Base-by-base conservation (phyloP, 2,329 filamentous ascomycete genomes). In the Hymenoscyphus linearis region DNA sequence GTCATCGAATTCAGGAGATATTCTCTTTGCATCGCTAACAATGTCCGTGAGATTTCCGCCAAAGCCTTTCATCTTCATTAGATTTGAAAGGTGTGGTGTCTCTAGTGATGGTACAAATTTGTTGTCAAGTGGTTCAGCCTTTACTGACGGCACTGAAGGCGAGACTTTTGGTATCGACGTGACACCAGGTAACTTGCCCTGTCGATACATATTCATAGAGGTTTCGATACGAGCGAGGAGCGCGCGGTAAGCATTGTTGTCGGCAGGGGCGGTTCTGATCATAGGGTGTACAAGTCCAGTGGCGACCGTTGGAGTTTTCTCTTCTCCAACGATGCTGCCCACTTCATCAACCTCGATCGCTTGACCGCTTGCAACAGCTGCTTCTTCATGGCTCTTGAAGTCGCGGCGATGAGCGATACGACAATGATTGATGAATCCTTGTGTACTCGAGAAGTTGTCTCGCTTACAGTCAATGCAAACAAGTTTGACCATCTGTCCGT, bases 361-460 rank as follows among this genome's bases (percentile, higher is more conserved):
- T 67, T 93, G 87, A 58, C 95, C 95, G 68, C 91, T 96, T 62
- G 90, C 89, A 60, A 93, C 82, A 36, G 93, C 95, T 64, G 95
- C 95, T 71, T 93, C 91, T 74, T 98, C 93, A 71, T 99, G 95
- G 69, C 91, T 97, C 77, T 96, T 93, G 79, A 93, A 98, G 66
- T 96, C 92, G 62, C 91, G 84, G 73, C 89, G 90, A 76, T 99
- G 95, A 27, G 93, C 92, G 69, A 99, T 98, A 61, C 95, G 91
- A 74, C 93, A 98, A 73, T 99, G 95, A 72, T 99, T 99, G 78
- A 99, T 95, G 76, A 98, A 98, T n/a, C 95, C 95, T 75, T 98
- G 95, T 0, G 93, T 96, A 77, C 93, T 98, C 60, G 89, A 93
- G 72, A 98, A 98, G 74, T 97, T 91, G 73, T 91, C 90, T 65